Base-by-base conservation (phyloP, 2,329 filamentous ascomycete species). In the Beauveria scarabaeidicola region DNA sequence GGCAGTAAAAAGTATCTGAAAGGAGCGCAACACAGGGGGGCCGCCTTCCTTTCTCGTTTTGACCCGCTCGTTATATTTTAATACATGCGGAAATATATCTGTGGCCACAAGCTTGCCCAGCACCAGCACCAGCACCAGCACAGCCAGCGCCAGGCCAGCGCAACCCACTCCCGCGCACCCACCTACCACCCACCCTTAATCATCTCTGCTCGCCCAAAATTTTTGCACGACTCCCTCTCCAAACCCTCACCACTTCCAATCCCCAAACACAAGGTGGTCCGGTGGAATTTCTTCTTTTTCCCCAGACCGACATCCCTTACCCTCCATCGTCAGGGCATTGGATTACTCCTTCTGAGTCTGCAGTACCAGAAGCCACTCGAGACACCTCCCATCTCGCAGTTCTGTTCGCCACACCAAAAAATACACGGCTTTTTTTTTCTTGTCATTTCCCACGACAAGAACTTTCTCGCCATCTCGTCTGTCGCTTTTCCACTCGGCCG, bases 221-320 rank as follows among this genome's bases (percentile, higher is more conserved):
- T 60, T 59, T 60, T 54, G 43, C 46, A 32, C 46, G 32, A 19
- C 51, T 53, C 46, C 25, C 52, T 56, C 38, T 40, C 52, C 38
- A 60, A 60, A 54, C 58, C 58, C 51, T 60, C 58, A 60, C 58
- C 58, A 54, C 58, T 60, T 48, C 51, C 57, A 46, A 59, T 50
- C 41, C 52, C 58, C 58, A 60, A 60, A 60, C 46, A 56, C 51
- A 60, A 60, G 58, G 52, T 56, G 52, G 58, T 60, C 58, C 52
- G 58, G 58, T 60, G 58, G 58, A 60, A 60, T 52, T 47, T 25
- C 36, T 44, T 32, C 17, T 21, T 51, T 56, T 50, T 46, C 58
- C 44, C 58, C 58, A 56, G 52, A 60, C 58, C 58, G 40, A 38
- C 41, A 52, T 60, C 58, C 58, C 52, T 56, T 60, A 56, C 58